Evolutionary conservation across 768 basidiomycete genomes (phyloP).

Genomic region (Tulasnella sp.): DNA sequence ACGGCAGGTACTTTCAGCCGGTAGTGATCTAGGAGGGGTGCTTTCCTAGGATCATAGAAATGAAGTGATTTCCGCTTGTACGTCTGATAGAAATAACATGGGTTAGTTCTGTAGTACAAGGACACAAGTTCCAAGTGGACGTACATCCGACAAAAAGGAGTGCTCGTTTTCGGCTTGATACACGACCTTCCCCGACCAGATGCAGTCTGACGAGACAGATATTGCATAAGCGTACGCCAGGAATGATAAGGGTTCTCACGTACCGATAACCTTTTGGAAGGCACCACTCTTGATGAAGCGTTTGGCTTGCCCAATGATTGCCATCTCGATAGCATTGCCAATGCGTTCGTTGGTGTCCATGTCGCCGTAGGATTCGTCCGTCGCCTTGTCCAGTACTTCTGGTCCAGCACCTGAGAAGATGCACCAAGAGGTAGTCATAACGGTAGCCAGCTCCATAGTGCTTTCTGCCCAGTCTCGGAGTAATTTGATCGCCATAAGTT

Average conservation of each 20-base stretch:
- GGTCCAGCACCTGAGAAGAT: constrained; percentile 73
- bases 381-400: constrained; percentile 55
- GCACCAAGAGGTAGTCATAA: constrained; percentile 73
- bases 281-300: constrained; percentile 84
- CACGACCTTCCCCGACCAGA: constrained; percentile 67
- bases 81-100: constrained; percentile 50
- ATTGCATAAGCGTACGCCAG: not conserved
- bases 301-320: constrained; percentile 82
- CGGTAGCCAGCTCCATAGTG: constrained; percentile 63
- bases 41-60: constrained; percentile 91
- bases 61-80: constrained; percentile 91
- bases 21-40: constrained; percentile 92
- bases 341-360: constrained; percentile 73
- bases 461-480: constrained; percentile 69
- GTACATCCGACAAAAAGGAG: constrained; percentile 83
- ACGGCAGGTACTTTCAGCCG: constrained; percentile 91
- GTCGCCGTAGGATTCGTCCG: constrained; percentile 56
- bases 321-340: constrained; percentile 91
- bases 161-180: constrained; percentile 86
- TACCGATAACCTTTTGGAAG: constrained; percentile 84
- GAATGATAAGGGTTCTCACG: not conserved
- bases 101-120: not conserved
- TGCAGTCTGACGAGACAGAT: constrained; percentile 29
- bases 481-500: constrained; percentile 78
- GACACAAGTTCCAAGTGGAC: constrained; percentile 11